Base-by-base conservation (phyloP, 805 yeast genomes). In the Candida anglica region DNA sequence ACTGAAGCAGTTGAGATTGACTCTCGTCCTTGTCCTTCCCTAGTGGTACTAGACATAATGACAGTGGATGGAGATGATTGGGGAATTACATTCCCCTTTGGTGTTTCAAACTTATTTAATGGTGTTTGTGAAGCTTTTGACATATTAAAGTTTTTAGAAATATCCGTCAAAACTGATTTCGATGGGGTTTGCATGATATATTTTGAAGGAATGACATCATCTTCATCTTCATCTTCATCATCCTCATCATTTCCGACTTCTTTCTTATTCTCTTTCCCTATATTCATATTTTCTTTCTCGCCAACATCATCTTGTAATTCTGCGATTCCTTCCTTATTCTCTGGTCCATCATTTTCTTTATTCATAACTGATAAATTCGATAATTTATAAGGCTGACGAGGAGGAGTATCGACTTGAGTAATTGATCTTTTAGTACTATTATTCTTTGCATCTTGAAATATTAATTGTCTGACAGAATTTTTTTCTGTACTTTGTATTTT, bases 51-150 rank as follows among this genome's bases (percentile, higher is more conserved):
- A 1, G 63, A 53, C 49, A 66, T 50, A 4, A 66, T 58, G 8
- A 65, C 69, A 1, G 73, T 66, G 2, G 70, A 60, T 0, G 73
- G 73, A 3, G 71, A 64, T 2, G 69, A 62, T 8, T 58, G 56
- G 2, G 71, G 70, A 1, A 69, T 64, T 24, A 48, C 50, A 28
- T 20, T 10, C 34, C 28, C 21, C 15, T 23, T 3, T 31, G 27
- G 9, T 42, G 20, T 13, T 40, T 36, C 33, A 42, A 18, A 10
- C 52, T 50, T 5, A 49, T 44, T 22, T 46, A 43, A 15, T 15
- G 19, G 32, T 37, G 23, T 21, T 9, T 11, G 10, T 9, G 23
- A 21, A 21, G 10, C 23, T 11, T 21, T 21, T 11, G 23, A 33
- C 11, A 40, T 28, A 30, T 60, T 57, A n/a, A n/a, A n/a, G n/a